These are phyloP conservation scores for Lunasporangiospora selenospora DNA, from an alignment of 192 early-diverging fungal species.

Conservation along the genomic window DNA sequence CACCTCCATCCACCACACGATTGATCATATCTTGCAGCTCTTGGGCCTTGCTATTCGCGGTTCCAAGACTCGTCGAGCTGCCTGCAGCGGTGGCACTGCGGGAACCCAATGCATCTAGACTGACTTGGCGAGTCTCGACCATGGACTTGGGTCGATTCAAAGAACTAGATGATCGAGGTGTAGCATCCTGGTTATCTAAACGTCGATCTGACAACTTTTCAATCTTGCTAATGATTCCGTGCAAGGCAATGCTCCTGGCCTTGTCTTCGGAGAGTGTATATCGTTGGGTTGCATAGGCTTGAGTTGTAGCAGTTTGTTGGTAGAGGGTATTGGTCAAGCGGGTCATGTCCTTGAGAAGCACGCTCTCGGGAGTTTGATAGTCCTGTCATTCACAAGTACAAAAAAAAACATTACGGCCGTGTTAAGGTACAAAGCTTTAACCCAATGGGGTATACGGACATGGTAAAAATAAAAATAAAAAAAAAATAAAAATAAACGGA, in stretches of 20 bases:
- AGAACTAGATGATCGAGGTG: slow-evolving; percentile 33
- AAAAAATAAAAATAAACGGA: slow-evolving; percentile 1
- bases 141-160: too few species aligned
- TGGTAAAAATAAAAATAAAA: neutral
- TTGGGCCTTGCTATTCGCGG: neutral
- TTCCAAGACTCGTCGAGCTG: too few species aligned
- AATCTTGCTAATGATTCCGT: slow-evolving; percentile 53
- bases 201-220: slow-evolving; percentile 50
- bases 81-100: too few species aligned
- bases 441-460: too few species aligned
- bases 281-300: slow-evolving; percentile 50
- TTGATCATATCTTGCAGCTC: slow-evolving; percentile 40
- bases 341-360: slow-evolving; percentile 55
- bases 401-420: neutral
- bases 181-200: slow-evolving; percentile 56
- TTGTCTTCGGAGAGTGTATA: slow-evolving; percentile 52
- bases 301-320: slow-evolving; percentile 38
- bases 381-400: slow-evolving; percentile 44
- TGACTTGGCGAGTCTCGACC: too few species aligned
- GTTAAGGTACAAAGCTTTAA: neutral
- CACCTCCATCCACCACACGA: slow-evolving; percentile 19
- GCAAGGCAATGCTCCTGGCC: slow-evolving; percentile 51
- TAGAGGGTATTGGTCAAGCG: slow-evolving; percentile 52
- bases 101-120: too few species aligned
- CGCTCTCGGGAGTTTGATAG: slow-evolving; percentile 55